These are phyloP conservation scores for Cladorrhinum samala DNA, from an alignment of 495 filamentous ascomycete species.

Conservation along the genomic window DNA sequence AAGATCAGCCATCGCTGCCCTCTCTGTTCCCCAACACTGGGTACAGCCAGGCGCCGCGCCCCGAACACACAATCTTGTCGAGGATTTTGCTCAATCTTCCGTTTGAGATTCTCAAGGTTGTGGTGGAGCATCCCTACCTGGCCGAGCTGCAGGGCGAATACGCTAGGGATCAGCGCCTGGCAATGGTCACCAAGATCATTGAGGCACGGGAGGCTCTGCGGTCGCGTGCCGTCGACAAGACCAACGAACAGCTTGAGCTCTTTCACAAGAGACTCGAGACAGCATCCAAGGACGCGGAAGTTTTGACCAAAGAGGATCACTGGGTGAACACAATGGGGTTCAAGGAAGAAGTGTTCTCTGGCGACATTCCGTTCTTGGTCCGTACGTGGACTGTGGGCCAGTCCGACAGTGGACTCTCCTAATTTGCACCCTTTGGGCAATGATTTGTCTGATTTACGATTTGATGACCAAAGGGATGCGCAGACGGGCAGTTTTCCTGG, in stretches of 20 bases:
- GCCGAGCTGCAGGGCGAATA: conserved; percentile 40
- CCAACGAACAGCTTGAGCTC: conserved; percentile 16
- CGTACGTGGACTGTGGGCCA: conserved; percentile 19
- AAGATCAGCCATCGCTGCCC: conserved; percentile 16
- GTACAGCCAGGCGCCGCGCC: conserved; percentile 1
- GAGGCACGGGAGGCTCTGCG: conserved; percentile 53
- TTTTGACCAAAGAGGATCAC: conserved; percentile 18
- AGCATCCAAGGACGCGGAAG: conserved; percentile 12
- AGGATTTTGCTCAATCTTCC: conserved; percentile 60
- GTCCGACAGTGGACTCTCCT: conserved; percentile 2
- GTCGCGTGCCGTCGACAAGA: conserved; percentile 29
- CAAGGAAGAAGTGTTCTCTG: conserved; percentile 35
- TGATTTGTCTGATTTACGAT: conserved; percentile 13
- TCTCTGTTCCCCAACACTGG: conserved; percentile 4
- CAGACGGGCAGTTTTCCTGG: conserved; percentile 3
- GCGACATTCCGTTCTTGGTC: conserved; percentile 25
- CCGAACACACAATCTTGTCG: conserved; percentile 41
- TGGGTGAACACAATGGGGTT: conserved; percentile 34
- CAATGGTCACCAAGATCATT: conserved; percentile 48
- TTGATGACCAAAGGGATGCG: conserved; percentile 19
- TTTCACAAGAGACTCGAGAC: conserved; percentile 18
- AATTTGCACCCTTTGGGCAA: neutral
- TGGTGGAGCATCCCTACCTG: conserved; percentile 47
- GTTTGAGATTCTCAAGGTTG: conserved; percentile 49
- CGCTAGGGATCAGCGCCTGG: conserved; percentile 33